phyloP scores from a whole-genome alignment of 139 green algal genomes.

The Edaphochlamys debaryana region DNA sequence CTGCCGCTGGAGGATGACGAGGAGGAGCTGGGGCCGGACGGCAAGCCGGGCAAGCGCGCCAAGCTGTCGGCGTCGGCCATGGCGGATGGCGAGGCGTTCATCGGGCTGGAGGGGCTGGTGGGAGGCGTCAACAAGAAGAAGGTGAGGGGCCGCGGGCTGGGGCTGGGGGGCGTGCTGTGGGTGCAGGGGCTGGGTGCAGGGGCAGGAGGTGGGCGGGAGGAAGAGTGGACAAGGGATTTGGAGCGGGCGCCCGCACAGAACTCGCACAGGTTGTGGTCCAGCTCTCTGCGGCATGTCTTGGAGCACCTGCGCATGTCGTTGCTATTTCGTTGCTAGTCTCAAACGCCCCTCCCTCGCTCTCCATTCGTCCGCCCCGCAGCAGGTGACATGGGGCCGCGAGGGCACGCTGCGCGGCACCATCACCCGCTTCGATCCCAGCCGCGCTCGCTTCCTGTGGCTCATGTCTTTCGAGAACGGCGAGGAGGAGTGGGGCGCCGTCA shows the following conservation, averaged over 20 bases:
- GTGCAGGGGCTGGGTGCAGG: no score
- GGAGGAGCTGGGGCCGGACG: background rate
- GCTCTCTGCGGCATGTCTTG: no score
- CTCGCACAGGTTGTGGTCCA: no score
- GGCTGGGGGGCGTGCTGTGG: no score
- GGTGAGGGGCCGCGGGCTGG: background rate
- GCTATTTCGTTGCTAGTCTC: no score
- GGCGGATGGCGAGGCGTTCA: conserved; percentile 34
- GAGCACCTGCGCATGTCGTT: no score
- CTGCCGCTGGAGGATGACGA: conserved; percentile 28
- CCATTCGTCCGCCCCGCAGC: no score
- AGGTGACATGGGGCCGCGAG: conserved; percentile 22
- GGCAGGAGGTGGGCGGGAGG: no score
- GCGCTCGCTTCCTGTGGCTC: conserved; percentile 19
- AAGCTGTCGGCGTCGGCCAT: conserved; percentile 1
- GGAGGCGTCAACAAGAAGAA: background rate
- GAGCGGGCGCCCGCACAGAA: no score
- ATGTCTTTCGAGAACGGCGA: conserved; percentile 33
- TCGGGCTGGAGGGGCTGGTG: conserved; percentile 31
- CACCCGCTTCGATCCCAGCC: conserved; percentile 13
- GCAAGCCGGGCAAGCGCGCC: background rate
- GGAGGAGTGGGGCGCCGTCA: conserved; percentile 40
- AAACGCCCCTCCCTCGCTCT: no score
- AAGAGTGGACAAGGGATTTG: no score
- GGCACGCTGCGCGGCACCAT: conserved; percentile 25